Evolutionary conservation across 2,329 filamentous ascomycete species (phyloP), one percentile per base, ranked within the genome.

Genomic region (Alternaria sp.): DNA sequence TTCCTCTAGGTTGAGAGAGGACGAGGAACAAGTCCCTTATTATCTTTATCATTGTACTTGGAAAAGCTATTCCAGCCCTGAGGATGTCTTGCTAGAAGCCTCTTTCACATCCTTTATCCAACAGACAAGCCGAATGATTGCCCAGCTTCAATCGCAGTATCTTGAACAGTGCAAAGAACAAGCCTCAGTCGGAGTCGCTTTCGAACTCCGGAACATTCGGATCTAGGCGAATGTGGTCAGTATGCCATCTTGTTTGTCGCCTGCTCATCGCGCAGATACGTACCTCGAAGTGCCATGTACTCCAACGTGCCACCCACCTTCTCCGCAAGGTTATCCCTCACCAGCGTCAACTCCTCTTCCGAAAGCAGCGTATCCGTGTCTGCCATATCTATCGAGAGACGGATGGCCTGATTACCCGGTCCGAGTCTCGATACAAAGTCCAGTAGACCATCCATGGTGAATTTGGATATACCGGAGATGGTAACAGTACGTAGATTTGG

Each of bases 381-480:
- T 30, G 83, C 83, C 70, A 79, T 81, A 44, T 83, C 81, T 13
- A 85, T 73, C 32, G 79, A 80, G 36, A 85, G 56, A 2, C 77
- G 74, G 13, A 85, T 74, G 15, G 81, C 81, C 46, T 75, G 73
- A 62, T 84, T 84, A 2, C 79, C 77, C 2, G 76, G 75, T 1
- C 74, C 80, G 9, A 86, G 75, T 15, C 73, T 69, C 2, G 76
- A 65, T n/a, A 84, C 75, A 58, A 84, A 84, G 7, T 79, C 75
- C 6, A 83, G 72, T 1, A 91, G 80, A 2, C 85, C 86, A 5
- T 82, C 74, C 4, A 79, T 78, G 0, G 85, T 86, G 72, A 91
- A 90, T 3, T 77, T 76, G 0, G 88, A 88, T 3, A 85, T 77
- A 3, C 86, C 87, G 40, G 82, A 83, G 45, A 90, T 84, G 5